Evolutionary conservation across 345 rosid genomes (phyloP).

Genomic region (Hibiscus syriacus): DNA sequence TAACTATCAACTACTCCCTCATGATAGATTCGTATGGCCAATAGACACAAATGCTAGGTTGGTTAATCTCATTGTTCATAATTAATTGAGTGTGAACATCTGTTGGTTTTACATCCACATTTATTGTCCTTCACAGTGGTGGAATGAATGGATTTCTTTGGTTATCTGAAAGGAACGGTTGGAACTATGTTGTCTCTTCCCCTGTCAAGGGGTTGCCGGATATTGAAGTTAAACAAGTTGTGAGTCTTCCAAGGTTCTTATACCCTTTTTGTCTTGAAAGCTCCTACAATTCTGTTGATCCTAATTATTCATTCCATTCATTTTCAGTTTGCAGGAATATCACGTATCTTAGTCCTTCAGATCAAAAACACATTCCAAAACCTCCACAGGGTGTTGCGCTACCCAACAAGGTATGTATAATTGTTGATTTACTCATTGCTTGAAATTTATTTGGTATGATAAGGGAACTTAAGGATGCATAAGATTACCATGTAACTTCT

Average conservation of each 20-base stretch:
- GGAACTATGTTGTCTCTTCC: conserved; percentile 33
- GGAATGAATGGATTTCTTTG: conserved; percentile 91
- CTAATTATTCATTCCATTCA: not conserved
- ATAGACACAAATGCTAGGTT: conserved; percentile 69
- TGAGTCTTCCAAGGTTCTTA: conserved; percentile 34
- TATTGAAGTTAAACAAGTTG: conserved; percentile 60
- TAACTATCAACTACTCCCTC: conserved; percentile 20
- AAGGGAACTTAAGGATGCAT: not conserved
- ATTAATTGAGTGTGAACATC: conserved; percentile 1
- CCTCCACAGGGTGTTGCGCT: conserved; percentile 64
- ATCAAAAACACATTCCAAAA: conserved; percentile 55
- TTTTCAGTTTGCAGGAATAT: conserved; percentile 50
- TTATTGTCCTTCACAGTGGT: conserved; percentile 43
- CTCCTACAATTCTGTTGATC: conserved; percentile 4
- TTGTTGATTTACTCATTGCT: not conserved
- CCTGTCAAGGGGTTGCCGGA: conserved; percentile 66
- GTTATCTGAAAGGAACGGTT: conserved; percentile 56
- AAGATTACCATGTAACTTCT: not conserved
- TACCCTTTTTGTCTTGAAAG: conserved; percentile 13
- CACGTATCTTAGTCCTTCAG: conserved; percentile 52
- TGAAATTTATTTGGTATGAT: not conserved
- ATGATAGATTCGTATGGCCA: conserved; percentile 32
- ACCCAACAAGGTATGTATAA: conserved; percentile 57
- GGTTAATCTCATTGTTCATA: conserved; percentile 11
- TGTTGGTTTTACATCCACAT: conserved; percentile 16